Percentiles rank a stretch among this genome's conserved stretches.
These are phyloP conservation scores for Xerocomus brunneocitrinus DNA, from an alignment of 768 basidiomycete species.

Conservation along the genomic window DNA sequence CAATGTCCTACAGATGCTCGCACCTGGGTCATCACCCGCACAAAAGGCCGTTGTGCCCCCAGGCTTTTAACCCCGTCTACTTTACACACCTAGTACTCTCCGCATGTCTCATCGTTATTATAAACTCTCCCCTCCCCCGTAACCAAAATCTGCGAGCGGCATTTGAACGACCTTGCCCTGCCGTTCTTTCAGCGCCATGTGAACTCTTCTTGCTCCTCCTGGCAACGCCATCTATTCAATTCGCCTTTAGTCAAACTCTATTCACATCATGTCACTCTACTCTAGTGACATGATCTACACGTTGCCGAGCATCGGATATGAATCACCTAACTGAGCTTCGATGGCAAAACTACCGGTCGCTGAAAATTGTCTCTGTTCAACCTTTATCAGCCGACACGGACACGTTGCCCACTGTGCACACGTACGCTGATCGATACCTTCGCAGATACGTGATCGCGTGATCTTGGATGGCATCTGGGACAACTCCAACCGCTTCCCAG, in stretches of 20 bases:
- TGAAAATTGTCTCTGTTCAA: conserved; percentile 56
- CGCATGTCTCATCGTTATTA: conserved; percentile 21
- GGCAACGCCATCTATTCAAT: conserved; percentile 28
- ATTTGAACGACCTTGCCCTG: conserved; percentile 21
- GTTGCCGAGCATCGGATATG: conserved; percentile 28
- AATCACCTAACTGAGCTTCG: conserved; percentile 36
- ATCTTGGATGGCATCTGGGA: conserved; percentile 79
- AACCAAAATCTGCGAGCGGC: conserved; percentile 14
- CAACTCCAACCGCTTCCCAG: conserved; percentile 80
- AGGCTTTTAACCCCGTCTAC: conserved; percentile 55
- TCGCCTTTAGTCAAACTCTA: conserved; percentile 21
- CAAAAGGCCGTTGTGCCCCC: conserved; percentile 71
- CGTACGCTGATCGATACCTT: conserved; percentile 84
- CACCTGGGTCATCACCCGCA: conserved; percentile 35
- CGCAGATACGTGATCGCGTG: conserved; percentile 88
- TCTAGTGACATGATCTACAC: conserved; percentile 22
- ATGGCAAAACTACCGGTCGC: conserved; percentile 62
- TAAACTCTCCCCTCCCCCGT: conserved; percentile 21
- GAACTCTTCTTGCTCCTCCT: conserved; percentile 20
- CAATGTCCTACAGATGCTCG: conserved; percentile 57
- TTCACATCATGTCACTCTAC: conserved; percentile 20
- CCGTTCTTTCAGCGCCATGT: conserved; percentile 17
- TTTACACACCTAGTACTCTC: conserved; percentile 14
- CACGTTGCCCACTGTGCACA: conserved; percentile 24
- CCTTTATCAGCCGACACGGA: conserved; percentile 10